These are phyloP conservation scores for Kurtzmaniella quercitrusa DNA, from an alignment of 1,139 yeast species.

Conservation along the genomic window DNA sequence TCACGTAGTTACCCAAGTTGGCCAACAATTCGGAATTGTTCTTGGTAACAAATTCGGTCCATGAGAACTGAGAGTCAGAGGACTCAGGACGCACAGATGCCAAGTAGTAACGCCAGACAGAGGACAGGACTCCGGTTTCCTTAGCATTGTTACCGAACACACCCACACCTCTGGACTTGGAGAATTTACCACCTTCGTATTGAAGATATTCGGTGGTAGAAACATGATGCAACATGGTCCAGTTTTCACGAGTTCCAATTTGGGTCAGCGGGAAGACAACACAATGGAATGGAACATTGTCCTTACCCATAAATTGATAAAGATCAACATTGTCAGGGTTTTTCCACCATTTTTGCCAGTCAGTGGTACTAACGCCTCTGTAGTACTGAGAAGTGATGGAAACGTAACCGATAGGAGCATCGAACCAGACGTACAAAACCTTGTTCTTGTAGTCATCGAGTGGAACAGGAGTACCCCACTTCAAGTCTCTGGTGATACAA, in stretches of 20 bases:
- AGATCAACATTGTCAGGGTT: slow-evolving; percentile 78
- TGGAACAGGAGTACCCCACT: slow-evolving; percentile 99
- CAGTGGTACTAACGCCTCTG: slow-evolving; percentile 16
- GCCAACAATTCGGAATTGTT: slow-evolving; percentile 92
- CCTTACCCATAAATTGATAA: slow-evolving; percentile 99
- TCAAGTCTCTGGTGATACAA: slow-evolving; percentile 93
- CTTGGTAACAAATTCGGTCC: slow-evolving; percentile 93
- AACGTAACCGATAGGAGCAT: slow-evolving; percentile 94
- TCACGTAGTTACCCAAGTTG: slow-evolving; percentile 93
- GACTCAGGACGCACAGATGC: slow-evolving; percentile 92
- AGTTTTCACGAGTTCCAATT: slow-evolving; percentile 79
- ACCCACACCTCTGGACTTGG: slow-evolving; percentile 94
- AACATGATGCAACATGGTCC: slow-evolving; percentile 91
- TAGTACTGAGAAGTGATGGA: slow-evolving; percentile 95
- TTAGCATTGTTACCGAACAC: slow-evolving; percentile 97
- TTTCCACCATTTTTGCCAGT: slow-evolving; percentile 87
- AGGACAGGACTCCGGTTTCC: slow-evolving; percentile 84
- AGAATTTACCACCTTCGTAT: slow-evolving; percentile 96
- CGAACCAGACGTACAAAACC: slow-evolving; percentile 97
- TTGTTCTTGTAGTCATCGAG: slow-evolving; percentile 75
- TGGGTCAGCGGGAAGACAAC: slow-evolving; percentile 94
- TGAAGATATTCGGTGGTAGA: slow-evolving; percentile 95
- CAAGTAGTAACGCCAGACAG: slow-evolving; percentile 97
- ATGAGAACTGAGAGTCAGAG: slow-evolving; percentile 93
- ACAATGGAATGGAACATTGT: slow-evolving; percentile 97